A percentile compares a stretch with the other conserved stretches of the same genome.
Evolutionary conservation across 164 flowering plant genomes (phyloP).

Genomic region (Kalanchoe fedtschenkoi): DNA sequence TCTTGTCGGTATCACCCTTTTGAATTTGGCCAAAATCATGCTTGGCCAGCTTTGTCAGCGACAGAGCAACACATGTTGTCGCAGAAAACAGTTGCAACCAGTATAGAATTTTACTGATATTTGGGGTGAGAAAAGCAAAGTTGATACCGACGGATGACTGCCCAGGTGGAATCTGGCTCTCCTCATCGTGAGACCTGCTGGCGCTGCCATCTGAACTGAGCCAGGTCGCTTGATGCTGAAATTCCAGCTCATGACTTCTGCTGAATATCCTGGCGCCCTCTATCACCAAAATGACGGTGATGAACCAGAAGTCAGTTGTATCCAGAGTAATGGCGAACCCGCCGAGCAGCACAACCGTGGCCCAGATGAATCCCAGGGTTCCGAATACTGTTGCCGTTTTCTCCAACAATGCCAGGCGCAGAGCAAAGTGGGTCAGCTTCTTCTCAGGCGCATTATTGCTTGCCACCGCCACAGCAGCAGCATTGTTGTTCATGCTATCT

Average conservation of each 20-base stretch:
- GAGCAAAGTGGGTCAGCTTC: conserved; percentile 82
- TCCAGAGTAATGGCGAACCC: conserved; percentile 80
- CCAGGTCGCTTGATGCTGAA: conserved; percentile 94
- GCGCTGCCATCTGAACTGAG: conserved; percentile 60
- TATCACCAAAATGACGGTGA: conserved; percentile 59
- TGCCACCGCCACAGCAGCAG: neutral
- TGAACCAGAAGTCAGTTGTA: conserved; percentile 78
- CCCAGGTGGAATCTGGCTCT: conserved; percentile 11
- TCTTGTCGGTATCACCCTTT: conserved; percentile 60
- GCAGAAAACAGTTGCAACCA: conserved; percentile 90
- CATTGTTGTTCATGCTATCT: neutral
- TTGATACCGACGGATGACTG: conserved; percentile 44
- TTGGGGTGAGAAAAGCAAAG: conserved; percentile 58
- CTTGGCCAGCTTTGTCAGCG: conserved; percentile 48
- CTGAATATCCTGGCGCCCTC: conserved; percentile 88
- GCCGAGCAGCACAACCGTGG: conserved; percentile 92
- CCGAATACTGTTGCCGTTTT: conserved; percentile 81
- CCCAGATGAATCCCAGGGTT: conserved; percentile 92
- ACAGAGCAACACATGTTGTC: conserved; percentile 57
- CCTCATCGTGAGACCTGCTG: conserved; percentile 29
- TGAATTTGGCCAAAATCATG: conserved; percentile 50
- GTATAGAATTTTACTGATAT: conserved; percentile 57
- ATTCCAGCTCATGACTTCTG: conserved; percentile 92
- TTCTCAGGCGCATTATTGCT: conserved; percentile 65
- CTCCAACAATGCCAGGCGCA: conserved; percentile 68